A percentile compares a stretch with the other conserved stretches of the same genome.
Conservation (phyloP, 805 yeast species). For the Blastobotrys terrestris region DNA sequence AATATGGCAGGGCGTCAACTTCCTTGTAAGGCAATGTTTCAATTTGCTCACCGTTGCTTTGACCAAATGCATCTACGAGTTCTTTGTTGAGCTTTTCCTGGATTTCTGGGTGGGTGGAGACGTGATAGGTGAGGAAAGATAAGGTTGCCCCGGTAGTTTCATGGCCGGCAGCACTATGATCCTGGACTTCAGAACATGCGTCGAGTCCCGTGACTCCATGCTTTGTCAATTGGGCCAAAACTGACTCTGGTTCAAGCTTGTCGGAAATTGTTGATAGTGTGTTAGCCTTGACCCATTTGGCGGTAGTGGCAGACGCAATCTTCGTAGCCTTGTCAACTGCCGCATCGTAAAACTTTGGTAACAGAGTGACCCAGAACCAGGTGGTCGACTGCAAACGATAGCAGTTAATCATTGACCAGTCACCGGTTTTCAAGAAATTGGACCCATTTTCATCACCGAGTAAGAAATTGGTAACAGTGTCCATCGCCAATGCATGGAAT, state of each 20-base stretch:
- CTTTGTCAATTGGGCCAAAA: constrained; percentile 19
- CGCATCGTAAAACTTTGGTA: constrained; percentile 48
- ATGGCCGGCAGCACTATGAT: constrained; percentile 72
- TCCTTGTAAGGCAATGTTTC: constrained; percentile 30
- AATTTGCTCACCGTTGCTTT: constrained; percentile 19
- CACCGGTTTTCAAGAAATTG: constrained; percentile 28
- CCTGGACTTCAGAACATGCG: constrained; percentile 47
- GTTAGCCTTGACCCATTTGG: constrained; percentile 41
- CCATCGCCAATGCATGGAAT: constrained; percentile 71
- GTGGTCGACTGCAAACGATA: constrained; percentile 47
- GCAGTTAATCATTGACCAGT: constrained; percentile 39
- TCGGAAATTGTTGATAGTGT: constrained; percentile 26
- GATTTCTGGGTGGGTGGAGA: constrained; percentile 44
- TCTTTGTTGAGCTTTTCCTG: constrained; percentile 48
- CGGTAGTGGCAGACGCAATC: constrained; percentile 33
- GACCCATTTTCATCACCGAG: constrained; percentile 48
- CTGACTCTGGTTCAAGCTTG: constrained; percentile 8
- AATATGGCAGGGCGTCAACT: constrained; percentile 49
- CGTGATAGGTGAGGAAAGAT: constrained; percentile 51
- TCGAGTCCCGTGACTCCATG: constrained; percentile 25
- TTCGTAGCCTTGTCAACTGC: constrained; percentile 39
- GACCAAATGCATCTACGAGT: constrained; percentile 34
- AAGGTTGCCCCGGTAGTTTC: constrained; percentile 67
- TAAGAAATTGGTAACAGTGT: constrained; percentile 55
- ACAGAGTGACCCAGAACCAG: constrained; percentile 60